Conservation (phyloP, 192 early-diverging fungal genomes). For the Linnemannia hyalina region DNA sequence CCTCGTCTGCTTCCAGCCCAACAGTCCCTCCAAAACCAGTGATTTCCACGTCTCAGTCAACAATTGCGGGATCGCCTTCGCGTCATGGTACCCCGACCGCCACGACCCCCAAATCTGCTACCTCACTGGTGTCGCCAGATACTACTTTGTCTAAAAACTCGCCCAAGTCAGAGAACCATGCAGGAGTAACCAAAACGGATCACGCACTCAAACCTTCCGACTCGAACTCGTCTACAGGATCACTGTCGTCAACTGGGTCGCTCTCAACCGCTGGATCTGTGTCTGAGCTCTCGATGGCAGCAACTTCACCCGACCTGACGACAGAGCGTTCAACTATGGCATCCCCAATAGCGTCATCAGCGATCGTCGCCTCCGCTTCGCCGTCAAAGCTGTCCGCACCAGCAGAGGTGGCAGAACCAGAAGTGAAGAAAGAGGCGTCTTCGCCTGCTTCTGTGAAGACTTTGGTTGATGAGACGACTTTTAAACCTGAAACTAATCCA, state of each 20-base stretch:
- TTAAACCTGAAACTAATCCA: neutral
- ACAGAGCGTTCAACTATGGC: neutral
- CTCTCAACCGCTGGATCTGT: neutral
- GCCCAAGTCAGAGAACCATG: neutral
- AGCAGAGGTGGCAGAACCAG: neutral
- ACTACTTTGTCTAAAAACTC: neutral
- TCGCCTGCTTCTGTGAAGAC: neutral
- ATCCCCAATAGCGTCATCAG: neutral
- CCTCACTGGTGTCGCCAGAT: neutral
- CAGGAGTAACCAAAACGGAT: neutral
- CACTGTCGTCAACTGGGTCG: conserved; percentile 24
- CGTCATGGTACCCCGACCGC: neutral
- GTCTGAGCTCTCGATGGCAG: neutral
- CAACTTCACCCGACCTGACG: neutral
- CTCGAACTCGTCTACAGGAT: neutral
- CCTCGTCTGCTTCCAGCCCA: neutral
- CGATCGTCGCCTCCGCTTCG: neutral
- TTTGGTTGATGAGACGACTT: neutral
- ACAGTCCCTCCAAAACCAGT: neutral
- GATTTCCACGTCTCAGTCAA: conserved; percentile 11
- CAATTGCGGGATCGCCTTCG: neutral
- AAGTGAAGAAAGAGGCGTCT: neutral
- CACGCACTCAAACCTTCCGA: neutral
- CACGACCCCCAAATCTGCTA: conserved; percentile 6
- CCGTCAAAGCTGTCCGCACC: neutral